Evolutionary conservation across 805 yeast genomes (phyloP).

Genomic region (Metschnikowia hibisci): DNA sequence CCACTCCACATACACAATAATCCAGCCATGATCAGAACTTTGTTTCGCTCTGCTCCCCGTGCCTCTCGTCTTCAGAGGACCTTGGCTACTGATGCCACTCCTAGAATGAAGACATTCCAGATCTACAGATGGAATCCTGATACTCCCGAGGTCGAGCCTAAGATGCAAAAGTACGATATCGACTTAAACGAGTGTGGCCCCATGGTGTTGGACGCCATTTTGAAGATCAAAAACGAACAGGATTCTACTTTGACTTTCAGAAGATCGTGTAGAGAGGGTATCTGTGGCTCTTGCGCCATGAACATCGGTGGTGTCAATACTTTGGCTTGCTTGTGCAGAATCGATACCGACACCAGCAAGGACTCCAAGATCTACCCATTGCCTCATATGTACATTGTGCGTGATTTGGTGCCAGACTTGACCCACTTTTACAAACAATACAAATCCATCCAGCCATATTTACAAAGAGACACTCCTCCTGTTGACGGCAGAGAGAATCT

Average conservation of each 20-base stretch:
- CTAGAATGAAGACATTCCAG: constrained; percentile 76
- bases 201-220: constrained; percentile 91
- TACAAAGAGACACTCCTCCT: constrained; percentile 78
- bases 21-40: constrained; percentile 14
- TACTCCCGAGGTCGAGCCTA: constrained; percentile 87
- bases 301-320: constrained; percentile 98
- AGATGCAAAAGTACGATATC: constrained; percentile 74
- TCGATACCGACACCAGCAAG: constrained; percentile 73
- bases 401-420: constrained; percentile 96
- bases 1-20: constrained; percentile 2
- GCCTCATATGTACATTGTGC: constrained; percentile 97
- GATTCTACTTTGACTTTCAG: constrained; percentile 94
- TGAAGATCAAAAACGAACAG: constrained; percentile 94
- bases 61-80: constrained; percentile 14
- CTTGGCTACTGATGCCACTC: constrained; percentile 41
- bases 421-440: constrained; percentile 98
- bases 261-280: constrained; percentile 99
- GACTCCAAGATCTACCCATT: constrained; percentile 89
- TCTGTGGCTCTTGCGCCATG: constrained; percentile 99
- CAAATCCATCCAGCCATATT: constrained; percentile 94
- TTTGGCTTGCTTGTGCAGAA: constrained; percentile 92
- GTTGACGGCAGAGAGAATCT: constrained; percentile 90
- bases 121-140: constrained; percentile 99
- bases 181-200: constrained; percentile 95
- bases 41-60: constrained; percentile 16